Evolutionary conservation across 2,329 filamentous ascomycete genomes (phyloP).

Genomic region (Rugonectria rugulosa): DNA sequence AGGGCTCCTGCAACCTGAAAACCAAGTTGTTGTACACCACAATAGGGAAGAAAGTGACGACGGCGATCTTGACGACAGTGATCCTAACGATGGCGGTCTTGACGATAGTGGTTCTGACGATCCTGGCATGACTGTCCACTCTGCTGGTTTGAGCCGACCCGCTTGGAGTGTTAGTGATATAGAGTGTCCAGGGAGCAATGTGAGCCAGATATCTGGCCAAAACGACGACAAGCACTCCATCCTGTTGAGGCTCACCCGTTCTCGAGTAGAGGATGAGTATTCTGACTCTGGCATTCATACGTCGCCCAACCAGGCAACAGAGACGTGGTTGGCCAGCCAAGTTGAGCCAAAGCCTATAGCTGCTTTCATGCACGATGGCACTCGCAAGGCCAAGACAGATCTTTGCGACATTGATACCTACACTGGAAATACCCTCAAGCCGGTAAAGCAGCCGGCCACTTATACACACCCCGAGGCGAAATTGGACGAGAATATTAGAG

Average conservation of each 20-base stretch:
- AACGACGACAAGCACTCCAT: neutral
- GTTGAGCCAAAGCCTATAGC: conserved; percentile 3
- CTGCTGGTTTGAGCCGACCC: neutral
- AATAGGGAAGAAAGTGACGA: no score
- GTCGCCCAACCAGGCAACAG: neutral
- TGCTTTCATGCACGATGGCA: neutral
- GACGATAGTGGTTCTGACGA: no score
- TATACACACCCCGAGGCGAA: conserved; percentile 17
- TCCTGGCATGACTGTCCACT: neutral
- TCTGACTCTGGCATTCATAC: neutral
- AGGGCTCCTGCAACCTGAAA: no score
- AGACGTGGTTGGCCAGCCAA: conserved; percentile 9
- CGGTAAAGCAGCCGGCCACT: conserved; percentile 44
- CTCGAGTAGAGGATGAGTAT: neutral
- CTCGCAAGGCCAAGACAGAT: conserved; percentile 7
- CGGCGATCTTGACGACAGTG: no score
- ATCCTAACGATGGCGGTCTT: no score
- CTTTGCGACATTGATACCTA: conserved; percentile 47
- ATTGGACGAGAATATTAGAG: conserved; percentile 14
- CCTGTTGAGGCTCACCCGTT: neutral
- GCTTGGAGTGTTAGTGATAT: neutral
- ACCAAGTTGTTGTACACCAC: no score
- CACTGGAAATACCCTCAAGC: conserved; percentile 45
- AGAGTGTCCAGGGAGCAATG: neutral
- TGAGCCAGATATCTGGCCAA: neutral